Conservation (phyloP, 257 asterid genomes). For the Rubia yunnanensis region DNA sequence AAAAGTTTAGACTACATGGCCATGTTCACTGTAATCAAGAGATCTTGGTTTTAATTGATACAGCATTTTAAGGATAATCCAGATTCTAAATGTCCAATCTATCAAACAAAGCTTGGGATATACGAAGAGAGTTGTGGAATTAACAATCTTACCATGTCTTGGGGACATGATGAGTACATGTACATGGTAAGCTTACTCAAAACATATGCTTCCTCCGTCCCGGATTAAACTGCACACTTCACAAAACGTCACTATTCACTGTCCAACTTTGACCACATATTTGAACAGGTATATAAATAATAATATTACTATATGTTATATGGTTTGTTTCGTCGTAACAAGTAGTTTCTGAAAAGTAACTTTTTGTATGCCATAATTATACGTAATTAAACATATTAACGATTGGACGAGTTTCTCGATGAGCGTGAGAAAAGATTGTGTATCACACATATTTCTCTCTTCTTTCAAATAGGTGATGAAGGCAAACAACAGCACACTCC, state of each 20-base stretch:
- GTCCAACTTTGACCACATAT: too few relatives aligned
- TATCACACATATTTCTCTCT: background rate
- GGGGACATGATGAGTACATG: conserved; percentile 24
- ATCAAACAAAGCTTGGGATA: conserved; percentile 17
- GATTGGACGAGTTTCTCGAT: too few relatives aligned
- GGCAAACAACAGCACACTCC: conserved; percentile 17
- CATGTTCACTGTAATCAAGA: background rate
- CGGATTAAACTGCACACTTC: too few relatives aligned
- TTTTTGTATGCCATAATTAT: too few relatives aligned
- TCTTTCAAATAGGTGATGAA: conserved; percentile 6
- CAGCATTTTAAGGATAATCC: conserved; percentile 21
- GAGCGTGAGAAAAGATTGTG: too few relatives aligned
- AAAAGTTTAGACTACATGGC: background rate
- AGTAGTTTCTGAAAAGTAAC: too few relatives aligned
- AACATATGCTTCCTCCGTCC: background rate
- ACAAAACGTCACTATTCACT: too few relatives aligned
- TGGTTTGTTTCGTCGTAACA: too few relatives aligned
- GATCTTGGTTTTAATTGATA: background rate
- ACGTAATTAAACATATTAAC: too few relatives aligned
- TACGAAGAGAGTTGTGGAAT: conserved; percentile 17
- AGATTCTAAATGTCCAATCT: conserved; percentile 7
- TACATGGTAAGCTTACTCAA: conserved; percentile 5
- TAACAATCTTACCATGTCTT: conserved; percentile 16
- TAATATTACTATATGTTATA: too few relatives aligned
- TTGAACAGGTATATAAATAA: too few relatives aligned